Conservation (phyloP, 371 early-diverging fungal species). For the Mucor indicus region DNA sequence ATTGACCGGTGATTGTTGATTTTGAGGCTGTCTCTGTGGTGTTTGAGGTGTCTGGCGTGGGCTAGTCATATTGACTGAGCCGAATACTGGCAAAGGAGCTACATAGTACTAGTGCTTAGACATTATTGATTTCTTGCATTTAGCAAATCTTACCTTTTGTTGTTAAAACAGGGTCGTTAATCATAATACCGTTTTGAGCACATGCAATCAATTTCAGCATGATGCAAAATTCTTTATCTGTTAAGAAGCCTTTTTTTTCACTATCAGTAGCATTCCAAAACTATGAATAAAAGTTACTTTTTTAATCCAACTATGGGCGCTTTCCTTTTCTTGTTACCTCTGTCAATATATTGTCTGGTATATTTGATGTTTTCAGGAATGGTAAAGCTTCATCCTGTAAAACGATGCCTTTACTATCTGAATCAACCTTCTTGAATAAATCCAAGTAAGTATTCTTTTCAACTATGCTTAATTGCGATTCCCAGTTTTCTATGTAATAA, state of each 20-base stretch:
- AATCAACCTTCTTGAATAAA: constrained; percentile 69
- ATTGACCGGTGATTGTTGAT: constrained; percentile 1
- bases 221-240: constrained; percentile 68
- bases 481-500: constrained; percentile 17
- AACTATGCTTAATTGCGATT: constrained; percentile 47
- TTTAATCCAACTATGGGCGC: not conserved
- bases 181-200: constrained; percentile 68
- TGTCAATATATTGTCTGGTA: constrained; percentile 62
- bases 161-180: constrained; percentile 33
- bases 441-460: constrained; percentile 69
- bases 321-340: constrained; percentile 58
- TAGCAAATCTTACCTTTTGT: constrained; percentile 41
- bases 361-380: constrained; percentile 75
- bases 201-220: constrained; percentile 87
- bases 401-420: constrained; percentile 63
- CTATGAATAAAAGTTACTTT: constrained; percentile 23
- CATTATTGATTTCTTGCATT: no score
- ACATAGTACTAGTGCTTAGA: constrained; percentile 9
- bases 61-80: constrained; percentile 16
- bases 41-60: not conserved
- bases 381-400: constrained; percentile 74
- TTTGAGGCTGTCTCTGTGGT: constrained; percentile 6
- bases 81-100: constrained; percentile 54
- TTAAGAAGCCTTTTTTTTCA: constrained; percentile 76
- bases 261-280: constrained; percentile 84